These are phyloP conservation scores for Aspergillus neotritici DNA, from an alignment of 2,329 filamentous ascomycete species.

Conservation along the genomic window DNA sequence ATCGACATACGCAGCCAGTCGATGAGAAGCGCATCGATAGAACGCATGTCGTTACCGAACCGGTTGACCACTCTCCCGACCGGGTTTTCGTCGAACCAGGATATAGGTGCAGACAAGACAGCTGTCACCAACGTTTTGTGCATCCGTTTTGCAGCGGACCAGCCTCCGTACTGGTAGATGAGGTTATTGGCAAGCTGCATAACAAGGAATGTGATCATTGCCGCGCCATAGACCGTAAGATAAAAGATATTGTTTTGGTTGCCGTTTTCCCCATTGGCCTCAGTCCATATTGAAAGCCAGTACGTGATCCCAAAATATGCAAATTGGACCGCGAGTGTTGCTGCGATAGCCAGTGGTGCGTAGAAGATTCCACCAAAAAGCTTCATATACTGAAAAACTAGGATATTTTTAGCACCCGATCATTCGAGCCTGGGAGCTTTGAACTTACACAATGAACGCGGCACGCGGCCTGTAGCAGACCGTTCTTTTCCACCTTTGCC, in stretches of 20 bases:
- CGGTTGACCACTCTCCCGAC: conserved; percentile 44
- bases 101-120: conserved; percentile 50
- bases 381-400: conserved; percentile 21
- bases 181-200: conserved; percentile 21
- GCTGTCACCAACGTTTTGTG: conserved; percentile 50
- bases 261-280: conserved; percentile 16
- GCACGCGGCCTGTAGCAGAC: conserved; percentile 19
- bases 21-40: conserved; percentile 48
- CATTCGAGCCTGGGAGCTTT: no score
- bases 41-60: conserved; percentile 54
- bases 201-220: conserved; percentile 35
- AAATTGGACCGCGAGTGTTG: conserved; percentile 19
- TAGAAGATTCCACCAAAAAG: conserved; percentile 22
- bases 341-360: conserved; percentile 14
- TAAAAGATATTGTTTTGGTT: conserved; percentile 39
- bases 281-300: conserved; percentile 28
- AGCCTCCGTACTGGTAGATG: conserved; percentile 51
- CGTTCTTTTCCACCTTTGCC: conserved; percentile 17
- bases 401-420: not conserved
- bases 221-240: conserved; percentile 48
- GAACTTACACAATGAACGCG: conserved; percentile 20
- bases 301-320: conserved; percentile 25
- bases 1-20: conserved; percentile 38
- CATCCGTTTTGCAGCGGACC: conserved; percentile 51
- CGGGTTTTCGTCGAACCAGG: conserved; percentile 53